Evolutionary conservation across 23 red algal genomes (phyloP), one percentile per base, ranked within the genome.

Genomic region (Gracilaria gracilis): DNA sequence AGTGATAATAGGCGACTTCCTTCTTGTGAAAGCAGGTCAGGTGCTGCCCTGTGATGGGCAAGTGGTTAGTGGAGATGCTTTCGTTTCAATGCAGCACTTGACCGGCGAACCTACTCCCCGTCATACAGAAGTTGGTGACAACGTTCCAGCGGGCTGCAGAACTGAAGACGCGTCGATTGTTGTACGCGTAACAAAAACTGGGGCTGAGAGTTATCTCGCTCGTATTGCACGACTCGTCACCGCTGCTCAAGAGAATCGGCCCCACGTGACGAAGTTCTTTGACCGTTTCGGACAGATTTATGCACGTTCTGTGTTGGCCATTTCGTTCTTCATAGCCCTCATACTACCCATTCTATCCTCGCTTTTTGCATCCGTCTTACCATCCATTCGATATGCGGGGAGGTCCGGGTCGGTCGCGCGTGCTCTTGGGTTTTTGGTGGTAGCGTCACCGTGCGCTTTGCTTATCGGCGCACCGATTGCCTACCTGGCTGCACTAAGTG

Each of bases 401-500:
- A 20, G 61, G 15, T 51, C 42, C 21, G 89, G 89, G 20, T 78
- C 67, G 24, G 48, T 92, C 27, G 67, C 70, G 11, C 89, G 96
- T 28, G 93, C 83, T 51, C 91, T 98, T 19, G 96, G 86, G 24
- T 82, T 98, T 62, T 57, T 98, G 54, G 93, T 98, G 23, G 86
- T 87, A 0, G 86, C 96, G 1, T 92, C 87, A 27, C 96, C 96
- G 0, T 98, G 96, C 62, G 96, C 96, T 39, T 84, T 98, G 29
- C 75, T 98, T 11, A 95, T 98, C 74, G 96, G 96, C 0, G 96
- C 96, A 49, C 96, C 96, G 17, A 82, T 98, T 35, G 96, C 96
- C 11, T 98, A 96, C 61, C 16, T 92, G 1, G 88, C 90, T 16
- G 84, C 93, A 36, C 84, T 98, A 25, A 81, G 86, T 35, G 93